Percentiles rank a stretch among this genome's conserved stretches.
These are phyloP conservation scores for Lachancea quebecensis DNA, from an alignment of 805 yeast genomes.

Conservation along the genomic window DNA sequence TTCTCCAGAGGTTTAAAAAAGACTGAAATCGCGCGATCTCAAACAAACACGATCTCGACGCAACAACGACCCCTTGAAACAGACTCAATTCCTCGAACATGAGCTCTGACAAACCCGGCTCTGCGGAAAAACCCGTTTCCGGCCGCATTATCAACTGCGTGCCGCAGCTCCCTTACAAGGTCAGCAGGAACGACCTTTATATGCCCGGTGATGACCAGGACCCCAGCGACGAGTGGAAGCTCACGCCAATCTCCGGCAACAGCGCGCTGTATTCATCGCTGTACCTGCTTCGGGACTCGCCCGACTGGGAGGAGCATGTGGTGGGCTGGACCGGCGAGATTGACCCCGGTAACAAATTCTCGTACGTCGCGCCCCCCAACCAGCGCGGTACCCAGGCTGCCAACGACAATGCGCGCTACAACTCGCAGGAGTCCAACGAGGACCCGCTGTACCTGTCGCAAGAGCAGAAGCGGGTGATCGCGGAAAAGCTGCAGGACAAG, in stretches of 20 bases:
- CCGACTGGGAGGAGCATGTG: constrained; percentile 81
- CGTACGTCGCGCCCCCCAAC: constrained; percentile 10
- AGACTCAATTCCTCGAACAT: not conserved
- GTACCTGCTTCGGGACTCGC: constrained; percentile 48
- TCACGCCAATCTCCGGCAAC: constrained; percentile 67
- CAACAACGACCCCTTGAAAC: too few relatives aligned
- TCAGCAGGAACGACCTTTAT: constrained; percentile 26
- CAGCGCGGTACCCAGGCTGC: not conserved
- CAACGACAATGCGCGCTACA: constrained; percentile 4
- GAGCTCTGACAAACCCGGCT: not conserved
- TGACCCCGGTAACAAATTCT: constrained; percentile 20
- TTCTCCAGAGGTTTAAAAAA: too few relatives aligned
- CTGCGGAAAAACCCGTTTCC: constrained; percentile 2
- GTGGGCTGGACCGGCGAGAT: constrained; percentile 97
- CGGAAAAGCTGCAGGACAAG: constrained; percentile 32
- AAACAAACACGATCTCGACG: too few relatives aligned
- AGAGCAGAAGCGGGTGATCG: constrained; percentile 41
- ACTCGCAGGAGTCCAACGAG: constrained; percentile 31
- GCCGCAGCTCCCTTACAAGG: constrained; percentile 31
- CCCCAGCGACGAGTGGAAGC: constrained; percentile 39
- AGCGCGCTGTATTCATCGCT: constrained; percentile 78
- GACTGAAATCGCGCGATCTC: too few relatives aligned
- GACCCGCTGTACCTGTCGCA: constrained; percentile 54
- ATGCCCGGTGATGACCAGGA: constrained; percentile 8
- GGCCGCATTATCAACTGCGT: constrained; percentile 32